phyloP scores from a whole-genome alignment of 306 rosid species.

The Cucumis hystrix region DNA sequence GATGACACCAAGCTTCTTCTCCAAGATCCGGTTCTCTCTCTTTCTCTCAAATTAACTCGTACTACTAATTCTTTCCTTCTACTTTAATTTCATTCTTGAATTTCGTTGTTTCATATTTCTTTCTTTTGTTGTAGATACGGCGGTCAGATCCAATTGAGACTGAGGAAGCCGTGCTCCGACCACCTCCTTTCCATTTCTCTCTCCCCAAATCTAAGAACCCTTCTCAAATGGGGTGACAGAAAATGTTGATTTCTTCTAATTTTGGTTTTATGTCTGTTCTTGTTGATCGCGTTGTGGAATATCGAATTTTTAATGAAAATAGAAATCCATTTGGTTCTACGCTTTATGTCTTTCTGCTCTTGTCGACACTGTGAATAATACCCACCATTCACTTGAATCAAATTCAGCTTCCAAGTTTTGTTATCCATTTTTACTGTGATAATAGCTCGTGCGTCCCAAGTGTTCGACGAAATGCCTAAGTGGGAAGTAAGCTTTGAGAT shows the following conservation, averaged over 20 bases:
- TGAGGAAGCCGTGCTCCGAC: slow-evolving; percentile 68
- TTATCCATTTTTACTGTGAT: not conserved
- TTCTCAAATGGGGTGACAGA: not conserved
- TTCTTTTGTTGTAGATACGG: slow-evolving; percentile 38
- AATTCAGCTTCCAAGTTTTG: not conserved
- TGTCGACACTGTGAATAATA: not conserved
- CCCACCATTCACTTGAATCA: not conserved
- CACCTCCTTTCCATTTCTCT: slow-evolving; percentile 38
- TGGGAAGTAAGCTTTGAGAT: not conserved
- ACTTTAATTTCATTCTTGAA: not conserved
- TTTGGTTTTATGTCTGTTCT: not conserved
- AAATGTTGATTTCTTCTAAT: not conserved
- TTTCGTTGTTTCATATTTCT: not conserved
- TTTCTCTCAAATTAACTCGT: not conserved
- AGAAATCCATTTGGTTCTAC: not conserved
- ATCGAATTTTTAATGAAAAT: not conserved
- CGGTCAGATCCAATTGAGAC: slow-evolving; percentile 84
- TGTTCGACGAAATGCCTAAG: slow-evolving; percentile 1
- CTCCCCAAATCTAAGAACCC: not conserved
- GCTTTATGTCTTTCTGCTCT: not conserved
- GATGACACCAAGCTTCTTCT: slow-evolving; percentile 82
- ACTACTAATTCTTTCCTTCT: not conserved
- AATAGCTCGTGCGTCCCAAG: not conserved
- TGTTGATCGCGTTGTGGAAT: not conserved
- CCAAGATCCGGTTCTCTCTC: slow-evolving; percentile 57